Evolutionary conservation across 202 grass and related monocot species (phyloP), one percentile per base, ranked within the genome.

Genomic region (Musa balbisiana): DNA sequence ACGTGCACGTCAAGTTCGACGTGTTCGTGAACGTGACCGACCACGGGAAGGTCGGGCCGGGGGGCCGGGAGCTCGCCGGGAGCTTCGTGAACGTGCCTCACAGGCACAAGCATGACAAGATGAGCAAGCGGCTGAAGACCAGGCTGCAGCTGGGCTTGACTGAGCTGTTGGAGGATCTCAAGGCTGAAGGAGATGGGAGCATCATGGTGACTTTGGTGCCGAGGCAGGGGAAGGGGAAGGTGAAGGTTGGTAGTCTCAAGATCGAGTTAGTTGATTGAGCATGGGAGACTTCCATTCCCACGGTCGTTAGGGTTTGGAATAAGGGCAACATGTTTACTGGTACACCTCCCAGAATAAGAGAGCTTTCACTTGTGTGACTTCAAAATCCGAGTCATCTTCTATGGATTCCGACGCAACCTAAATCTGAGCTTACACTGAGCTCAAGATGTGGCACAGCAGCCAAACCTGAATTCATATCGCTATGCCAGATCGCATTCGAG

Each of bases 1-100:
- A 2, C 74, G 75, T 29, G 73, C 83, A 73, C 71, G 64, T 95
- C 81, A 95, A 95, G 86, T 91, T 95, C 83, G 91, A 95, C 54
- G 88, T 89, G 66, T 86, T 74, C 43, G 60, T 94, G 22, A 94
- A 94, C 58, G 52, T 16, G 22, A 20, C 67, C 0, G 76, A 79
- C 1, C 1, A 69, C 62, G 83, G 76, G 1, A 85, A 20, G 2
- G 51, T 58, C 17, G 49, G 54, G 27, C 81, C 81, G 3, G 62
- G 16, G n/a, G 50, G 69, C 3, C 80, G 73, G 43, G 74, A 84
- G 78, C 83, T 83, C 68, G 88, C 91, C 10, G 91, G 88, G 26
- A 94, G 91, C 79, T 63, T 90, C 63, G 79, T 83, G 50, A 50
- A 90, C 2, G 24, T 85, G 79, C 83, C 83, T 33, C 88, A 90